These are phyloP conservation scores for Galeopsis tetrahit DNA, from an alignment of 257 asterid genomes.

Conservation along the genomic window DNA sequence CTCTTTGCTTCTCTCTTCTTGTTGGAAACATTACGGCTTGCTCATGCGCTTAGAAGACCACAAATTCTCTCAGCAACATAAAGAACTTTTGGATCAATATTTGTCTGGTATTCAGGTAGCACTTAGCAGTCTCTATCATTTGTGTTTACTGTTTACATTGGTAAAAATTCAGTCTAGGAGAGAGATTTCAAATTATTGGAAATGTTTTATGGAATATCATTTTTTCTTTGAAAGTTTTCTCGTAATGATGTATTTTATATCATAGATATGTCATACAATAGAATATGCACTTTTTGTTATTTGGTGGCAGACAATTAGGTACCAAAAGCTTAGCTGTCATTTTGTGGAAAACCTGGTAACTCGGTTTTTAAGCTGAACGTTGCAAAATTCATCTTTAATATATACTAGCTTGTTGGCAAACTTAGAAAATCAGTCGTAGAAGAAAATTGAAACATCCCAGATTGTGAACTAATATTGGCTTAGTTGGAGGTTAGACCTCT, in stretches of 20 bases:
- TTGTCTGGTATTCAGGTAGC: slow-evolving; percentile 87
- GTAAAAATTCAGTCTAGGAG: background rate
- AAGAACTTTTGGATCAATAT: slow-evolving; percentile 71
- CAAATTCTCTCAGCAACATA: slow-evolving; percentile 60
- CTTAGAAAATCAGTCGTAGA: slow-evolving; percentile 1
- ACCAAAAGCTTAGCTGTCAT: slow-evolving; percentile 7
- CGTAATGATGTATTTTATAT: background rate
- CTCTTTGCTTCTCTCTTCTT: slow-evolving; percentile 77
- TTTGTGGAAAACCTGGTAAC: slow-evolving; percentile 5
- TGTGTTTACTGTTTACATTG: slow-evolving; percentile 25
- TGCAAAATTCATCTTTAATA: slow-evolving; percentile 7
- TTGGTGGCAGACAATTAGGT: slow-evolving; percentile 3
- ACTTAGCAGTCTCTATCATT: slow-evolving; percentile 20
- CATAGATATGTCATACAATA: background rate
- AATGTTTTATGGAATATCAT: background rate
- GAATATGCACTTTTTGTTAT: background rate
- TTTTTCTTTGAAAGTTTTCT: slow-evolving; percentile 20
- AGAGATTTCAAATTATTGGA: background rate
- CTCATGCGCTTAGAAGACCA: slow-evolving; percentile 70
- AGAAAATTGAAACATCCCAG: slow-evolving; percentile 11
- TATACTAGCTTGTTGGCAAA: slow-evolving; percentile 11
- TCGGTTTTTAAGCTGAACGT: slow-evolving; percentile 2
- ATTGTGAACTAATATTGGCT: slow-evolving; percentile 18
- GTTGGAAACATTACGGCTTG: slow-evolving; percentile 96
- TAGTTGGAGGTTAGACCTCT: slow-evolving; percentile 11